Base-by-base conservation (phyloP, 148 eudicot species). In the Talinum fruticosum region DNA sequence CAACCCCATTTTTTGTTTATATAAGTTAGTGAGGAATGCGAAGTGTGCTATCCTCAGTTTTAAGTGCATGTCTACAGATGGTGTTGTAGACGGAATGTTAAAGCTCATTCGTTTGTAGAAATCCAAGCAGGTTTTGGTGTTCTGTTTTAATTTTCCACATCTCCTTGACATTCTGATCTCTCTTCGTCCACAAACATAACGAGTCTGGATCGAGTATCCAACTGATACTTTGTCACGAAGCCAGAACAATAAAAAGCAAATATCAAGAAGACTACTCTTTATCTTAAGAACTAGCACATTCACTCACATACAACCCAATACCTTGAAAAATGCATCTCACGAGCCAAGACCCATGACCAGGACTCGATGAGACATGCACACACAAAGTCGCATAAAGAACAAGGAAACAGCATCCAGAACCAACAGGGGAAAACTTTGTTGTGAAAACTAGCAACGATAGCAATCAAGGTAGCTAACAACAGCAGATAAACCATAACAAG, bases 11-110 rank as follows among this genome's bases (percentile, higher is more conserved):
- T 4, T 78, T 37, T 29, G 32, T 23, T 59, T 54, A n/a, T 47
- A 70, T 32, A 78, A 70, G 69, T 61, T 71, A 38, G 44, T 28
- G 59, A 69, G 74, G 67, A 71, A 75, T 45, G 72, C 37, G 70
- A 29, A 51, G 29, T 26, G 41, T 69, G 57, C n/a, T 37, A 62
- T 29, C 54, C 76, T 41, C 76, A 33, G 66, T 54, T 3, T 62
- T 33, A 73, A 53, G 76, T 21, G 36, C n/a, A 41, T 54, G 74
- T 68, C 36, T 67, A 29, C 57, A 21, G 19, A 66, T 38, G 33
- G 76, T 53, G 29, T 61, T 66, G 30, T 79, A 70, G 65, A 54
- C 26, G 34, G 24, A 19, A 24, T 74, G 78, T 67, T 53, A 75
- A 53, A 59, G 76, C 54, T 49, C 37, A 21, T 29, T 13, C 2